A percentile compares a stretch with the other conserved stretches of the same genome.
These are phyloP conservation scores for Psilocybe cyanescens DNA, from an alignment of 768 basidiomycete species.

Conservation along the genomic window DNA sequence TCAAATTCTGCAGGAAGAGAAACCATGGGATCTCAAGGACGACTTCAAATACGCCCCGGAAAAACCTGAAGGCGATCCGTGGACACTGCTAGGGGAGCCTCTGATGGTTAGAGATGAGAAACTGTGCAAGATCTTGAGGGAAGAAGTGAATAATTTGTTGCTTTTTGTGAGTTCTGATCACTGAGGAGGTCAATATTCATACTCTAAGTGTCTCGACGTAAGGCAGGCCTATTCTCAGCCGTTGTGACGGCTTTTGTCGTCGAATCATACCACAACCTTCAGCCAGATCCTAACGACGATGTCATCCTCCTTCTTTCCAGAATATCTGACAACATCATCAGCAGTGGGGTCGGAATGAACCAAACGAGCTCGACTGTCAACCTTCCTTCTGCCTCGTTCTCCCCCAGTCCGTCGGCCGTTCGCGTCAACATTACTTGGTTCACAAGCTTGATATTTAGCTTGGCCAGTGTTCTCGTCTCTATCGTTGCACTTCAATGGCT, in stretches of 20 bases:
- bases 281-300: constrained; percentile 16
- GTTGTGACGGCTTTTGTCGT: constrained; percentile 19
- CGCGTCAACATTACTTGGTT: constrained; percentile 14
- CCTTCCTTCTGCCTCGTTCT: not conserved
- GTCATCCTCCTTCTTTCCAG: constrained; percentile 15
- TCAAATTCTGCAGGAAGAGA: not conserved
- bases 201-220: not conserved
- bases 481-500: constrained; percentile 19
- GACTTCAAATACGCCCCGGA: constrained; percentile 1
- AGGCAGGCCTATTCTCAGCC: constrained; percentile 28
- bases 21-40: constrained; percentile 1
- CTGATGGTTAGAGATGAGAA: not conserved
- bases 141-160: constrained; percentile 22
- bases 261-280: constrained; percentile 16
- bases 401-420: constrained; percentile 2
- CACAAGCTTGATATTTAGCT: constrained; percentile 15
- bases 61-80: constrained; percentile 2
- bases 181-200: not conserved
- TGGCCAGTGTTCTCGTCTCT: constrained; percentile 13
- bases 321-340: constrained; percentile 2
- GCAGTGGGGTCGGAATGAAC: not conserved
- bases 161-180: constrained; percentile 20
- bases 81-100: not conserved
- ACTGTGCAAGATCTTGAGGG: not conserved
- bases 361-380: not conserved